Conservation (phyloP, 805 yeast species). For the Schwanniomyces sp. region DNA sequence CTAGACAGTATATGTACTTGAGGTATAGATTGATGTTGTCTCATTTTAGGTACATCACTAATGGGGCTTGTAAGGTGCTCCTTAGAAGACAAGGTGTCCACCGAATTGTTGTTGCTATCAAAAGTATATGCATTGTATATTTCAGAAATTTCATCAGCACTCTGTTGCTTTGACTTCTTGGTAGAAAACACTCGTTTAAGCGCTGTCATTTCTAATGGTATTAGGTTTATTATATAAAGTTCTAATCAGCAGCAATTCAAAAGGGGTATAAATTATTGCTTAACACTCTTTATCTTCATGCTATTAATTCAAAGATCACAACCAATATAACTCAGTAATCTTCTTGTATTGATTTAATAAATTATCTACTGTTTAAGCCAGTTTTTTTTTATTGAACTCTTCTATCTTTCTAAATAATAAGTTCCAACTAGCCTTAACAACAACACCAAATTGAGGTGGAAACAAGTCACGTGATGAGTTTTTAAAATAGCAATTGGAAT, state of each 20-base stretch:
- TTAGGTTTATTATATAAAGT: neutral
- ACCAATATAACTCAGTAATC: neutral
- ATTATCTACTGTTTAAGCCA: neutral
- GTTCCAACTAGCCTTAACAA: neutral
- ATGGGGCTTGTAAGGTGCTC: slow-evolving; percentile 12
- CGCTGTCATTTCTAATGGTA: neutral
- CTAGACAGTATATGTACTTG: slow-evolving; percentile 25
- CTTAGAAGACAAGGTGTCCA: slow-evolving; percentile 29
- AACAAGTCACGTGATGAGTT: neutral
- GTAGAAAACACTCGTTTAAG: neutral
- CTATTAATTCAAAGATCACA: neutral
- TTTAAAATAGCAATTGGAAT: neutral
- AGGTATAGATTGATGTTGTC: slow-evolving; percentile 1
- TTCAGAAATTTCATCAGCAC: neutral
- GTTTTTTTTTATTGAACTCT: neutral
- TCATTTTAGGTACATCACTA: neutral
- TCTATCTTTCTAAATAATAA: neutral
- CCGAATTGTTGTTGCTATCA: slow-evolving; percentile 13
- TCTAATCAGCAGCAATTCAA: neutral
- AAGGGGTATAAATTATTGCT: neutral
- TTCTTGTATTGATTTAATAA: neutral
- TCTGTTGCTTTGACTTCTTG: neutral
- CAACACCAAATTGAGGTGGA: neutral
- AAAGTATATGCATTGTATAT: slow-evolving; percentile 12
- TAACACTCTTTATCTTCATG: neutral